Base-by-base conservation (phyloP, 1,139 yeast species). In the Kurtzmaniella quercitrusa region DNA sequence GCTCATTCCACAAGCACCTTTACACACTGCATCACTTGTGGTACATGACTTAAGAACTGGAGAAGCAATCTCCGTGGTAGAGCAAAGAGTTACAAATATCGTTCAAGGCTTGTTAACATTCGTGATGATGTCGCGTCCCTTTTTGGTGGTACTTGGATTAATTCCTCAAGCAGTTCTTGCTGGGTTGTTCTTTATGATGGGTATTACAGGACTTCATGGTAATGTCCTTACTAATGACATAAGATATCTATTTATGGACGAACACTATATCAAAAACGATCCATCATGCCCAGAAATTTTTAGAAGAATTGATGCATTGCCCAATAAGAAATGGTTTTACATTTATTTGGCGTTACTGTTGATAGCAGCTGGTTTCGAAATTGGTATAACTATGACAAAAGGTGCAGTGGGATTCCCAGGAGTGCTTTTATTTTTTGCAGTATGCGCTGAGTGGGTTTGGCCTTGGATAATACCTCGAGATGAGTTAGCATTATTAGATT, bases 381-480 rank as follows among this genome's bases (percentile, higher is more conserved):
- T 88, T 51, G 95, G 83, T 0, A 89, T 93, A 33, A 86, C 95
- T 0, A 79, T 84, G 57, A 87, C 96, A 0, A 80, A 75, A 46
- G 98, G 93, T 0, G 98, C 98, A 0, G 89, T 93, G 33, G 98
- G 96, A 2, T 93, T 93, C 56, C 98, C 98, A 0, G 86, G 88
- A 1, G 88, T 91, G 0, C 65, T 93, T 42, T 50, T 73, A 53
- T 59, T 70, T 42, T 70, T 71, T 49, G 74, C 93, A 39, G 56
- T 73, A 17, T 75, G 88, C 42, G 88, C 88, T 44, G 78, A 78
- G 30, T 69, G 89, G 55, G 77, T 88, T 0, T 82, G 93, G 68
- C 88, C 88, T 0, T 60, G 60, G 43, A 56, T 85, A 6, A 84
- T 91, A 44, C 82, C 88, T 0, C 51, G 56, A 34, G 80, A 78